Evolutionary conservation across 225 moss, liverwort and hornwort species (phyloP), one percentile per base, ranked within the genome.

Genomic region (Bryoerythrophyllum caledonicum): DNA sequence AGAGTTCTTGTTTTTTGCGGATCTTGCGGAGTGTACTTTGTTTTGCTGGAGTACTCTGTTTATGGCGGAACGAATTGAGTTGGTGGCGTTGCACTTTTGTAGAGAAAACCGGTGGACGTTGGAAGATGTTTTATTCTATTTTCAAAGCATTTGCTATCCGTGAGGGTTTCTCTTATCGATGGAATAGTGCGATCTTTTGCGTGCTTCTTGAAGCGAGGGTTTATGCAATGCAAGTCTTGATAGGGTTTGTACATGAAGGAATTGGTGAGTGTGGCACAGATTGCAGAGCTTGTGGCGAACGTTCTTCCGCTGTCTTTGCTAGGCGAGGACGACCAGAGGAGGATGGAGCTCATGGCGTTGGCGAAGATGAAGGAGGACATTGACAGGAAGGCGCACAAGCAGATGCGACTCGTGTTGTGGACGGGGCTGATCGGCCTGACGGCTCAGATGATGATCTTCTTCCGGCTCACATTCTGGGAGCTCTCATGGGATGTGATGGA

Each of bases 401-500:
- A 92, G 75, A 94, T 99, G 85, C 94, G 97, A 21, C 65, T 81
- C 16, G 89, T 90, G 17, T 79, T 99, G 69, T 95, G 93, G 91
- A 25, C 73, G 1, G 94, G 94, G 9, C 69, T 99, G 27, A 72
- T 55, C 37, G 81, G 57, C 3, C 86, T 99, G 1, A 91, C 93
- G 43, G 60, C 81, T 23, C 91, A 93, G 70, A 85, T 88, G 27
- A 43, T 88, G 35, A 48, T 93, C 11, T 93, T 99, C 74, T 93
- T 95, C 74, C 90, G 97, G 58, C 85, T 99, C 16, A 99, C 97
- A 6, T 99, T 90, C 59, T 99, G 97, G 97, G 97, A 99, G 65
- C 74, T 99, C 27, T 99, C 97, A 4, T 99, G 97, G 97, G 97
- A 99, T 63, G 91, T 99, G 27, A 95, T 99, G 91, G 97, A 95